A percentile compares a stretch with the other conserved stretches of the same genome.
phyloP scores from a whole-genome alignment of 2,329 filamentous ascomycete genomes.

The Cercospora sp. region DNA sequence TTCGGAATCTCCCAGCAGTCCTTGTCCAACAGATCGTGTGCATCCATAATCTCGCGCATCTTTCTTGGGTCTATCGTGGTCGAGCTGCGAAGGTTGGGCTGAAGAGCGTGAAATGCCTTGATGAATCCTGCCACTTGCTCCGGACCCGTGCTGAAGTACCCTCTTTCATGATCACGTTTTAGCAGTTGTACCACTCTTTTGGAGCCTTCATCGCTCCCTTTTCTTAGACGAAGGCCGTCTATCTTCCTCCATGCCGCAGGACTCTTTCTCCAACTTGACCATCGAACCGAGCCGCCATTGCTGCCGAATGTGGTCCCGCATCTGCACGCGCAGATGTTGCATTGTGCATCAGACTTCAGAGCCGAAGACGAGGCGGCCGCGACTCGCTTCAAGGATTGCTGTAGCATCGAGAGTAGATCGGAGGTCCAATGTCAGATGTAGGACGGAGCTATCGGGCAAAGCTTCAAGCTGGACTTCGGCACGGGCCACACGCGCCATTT shows the following conservation, averaged over 20 bases:
- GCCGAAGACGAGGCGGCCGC: constrained; percentile 3
- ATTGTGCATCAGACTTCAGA: constrained; percentile 7
- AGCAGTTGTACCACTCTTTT: background rate
- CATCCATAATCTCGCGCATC: constrained; percentile 15
- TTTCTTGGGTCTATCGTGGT: constrained; percentile 5
- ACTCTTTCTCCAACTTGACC: constrained; percentile 13
- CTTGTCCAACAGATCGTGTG: constrained; percentile 4
- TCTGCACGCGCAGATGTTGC: constrained; percentile 24
- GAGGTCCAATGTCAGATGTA: background rate
- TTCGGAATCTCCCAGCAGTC: constrained; percentile 15
- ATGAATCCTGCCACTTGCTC: constrained; percentile 19
- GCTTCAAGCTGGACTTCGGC: background rate
- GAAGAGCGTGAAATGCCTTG: constrained; percentile 12
- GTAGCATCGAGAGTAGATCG: constrained; percentile 23
- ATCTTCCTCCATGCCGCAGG: constrained; percentile 17
- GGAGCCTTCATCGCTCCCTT: background rate
- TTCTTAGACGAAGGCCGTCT: background rate
- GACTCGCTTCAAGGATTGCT: constrained; percentile 20
- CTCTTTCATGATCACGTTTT: background rate
- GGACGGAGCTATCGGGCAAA: constrained; percentile 6
- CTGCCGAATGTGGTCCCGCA: constrained; percentile 18
- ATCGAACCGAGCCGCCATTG: background rate
- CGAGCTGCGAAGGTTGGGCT: background rate
- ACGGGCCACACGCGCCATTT: background rate
- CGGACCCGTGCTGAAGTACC: constrained; percentile 5